These are phyloP conservation scores for Intubia oerlemansii DNA, from an alignment of 2,329 filamentous ascomycete genomes.

Conservation along the genomic window DNA sequence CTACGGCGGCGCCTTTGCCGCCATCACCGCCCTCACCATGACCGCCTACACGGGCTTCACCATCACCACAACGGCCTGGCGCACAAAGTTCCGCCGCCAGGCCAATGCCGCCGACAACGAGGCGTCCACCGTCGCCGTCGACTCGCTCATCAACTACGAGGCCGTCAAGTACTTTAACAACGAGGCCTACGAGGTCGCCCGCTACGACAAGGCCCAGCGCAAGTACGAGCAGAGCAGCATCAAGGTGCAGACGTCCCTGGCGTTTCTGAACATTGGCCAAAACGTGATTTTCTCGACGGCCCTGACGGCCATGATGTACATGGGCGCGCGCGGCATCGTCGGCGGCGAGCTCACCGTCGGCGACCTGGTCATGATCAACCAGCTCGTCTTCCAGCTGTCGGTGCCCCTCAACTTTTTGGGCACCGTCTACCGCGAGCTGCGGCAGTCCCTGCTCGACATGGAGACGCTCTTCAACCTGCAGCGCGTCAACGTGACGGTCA, in stretches of 20 bases:
- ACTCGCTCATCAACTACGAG: conserved; percentile 96
- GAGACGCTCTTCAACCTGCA: conserved; percentile 95
- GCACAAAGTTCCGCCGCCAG: conserved; percentile 86
- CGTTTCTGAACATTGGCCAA: conserved; percentile 84
- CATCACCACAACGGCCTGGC: conserved; percentile 88
- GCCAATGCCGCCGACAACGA: conserved; percentile 93
- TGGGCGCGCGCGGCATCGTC: conserved; percentile 78
- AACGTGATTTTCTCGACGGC: conserved; percentile 94
- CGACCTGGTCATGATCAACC: conserved; percentile 96
- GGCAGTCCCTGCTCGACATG: conserved; percentile 93
- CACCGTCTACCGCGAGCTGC: conserved; percentile 89
- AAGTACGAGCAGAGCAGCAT: conserved; percentile 88
- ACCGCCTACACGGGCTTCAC: conserved; percentile 89
- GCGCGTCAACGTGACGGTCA: conserved; percentile 80
- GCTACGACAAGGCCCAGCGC: conserved; percentile 73
- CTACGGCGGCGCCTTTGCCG: conserved; percentile 79
- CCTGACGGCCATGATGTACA: conserved; percentile 93
- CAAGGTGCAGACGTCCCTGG: conserved; percentile 85
- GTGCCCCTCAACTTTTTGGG: conserved; percentile 94
- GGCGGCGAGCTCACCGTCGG: conserved; percentile 68
- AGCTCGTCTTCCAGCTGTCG: conserved; percentile 93
- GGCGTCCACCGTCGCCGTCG: conserved; percentile 84
- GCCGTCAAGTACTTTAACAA: conserved; percentile 99
- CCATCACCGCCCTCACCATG: conserved; percentile 83
- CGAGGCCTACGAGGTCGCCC: conserved; percentile 76